Percentiles rank a stretch among this genome's conserved stretches.
Evolutionary conservation across 2,329 filamentous ascomycete species (phyloP).

Genomic region (Zopfia rhizophila): DNA sequence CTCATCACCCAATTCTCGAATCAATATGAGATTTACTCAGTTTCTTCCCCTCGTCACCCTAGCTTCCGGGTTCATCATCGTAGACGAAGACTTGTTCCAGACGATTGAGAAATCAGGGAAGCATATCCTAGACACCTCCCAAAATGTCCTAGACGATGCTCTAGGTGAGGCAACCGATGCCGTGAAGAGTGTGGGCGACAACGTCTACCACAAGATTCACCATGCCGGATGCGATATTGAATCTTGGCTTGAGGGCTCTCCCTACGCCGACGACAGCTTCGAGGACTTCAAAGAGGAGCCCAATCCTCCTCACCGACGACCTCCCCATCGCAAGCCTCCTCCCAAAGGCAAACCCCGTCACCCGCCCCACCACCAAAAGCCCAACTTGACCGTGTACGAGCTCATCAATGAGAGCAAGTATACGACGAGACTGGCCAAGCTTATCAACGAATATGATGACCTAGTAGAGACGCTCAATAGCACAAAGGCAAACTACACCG

Average conservation of each 20-base stretch:
- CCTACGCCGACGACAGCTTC: conserved; percentile 43
- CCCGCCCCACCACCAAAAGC: conserved; percentile 53
- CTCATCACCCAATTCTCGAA: conserved; percentile 11
- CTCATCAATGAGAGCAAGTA: conserved; percentile 79
- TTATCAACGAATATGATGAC: conserved; percentile 78
- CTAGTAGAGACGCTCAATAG: conserved; percentile 79
- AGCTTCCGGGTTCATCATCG: conserved; percentile 64
- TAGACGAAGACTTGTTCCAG: conserved; percentile 60
- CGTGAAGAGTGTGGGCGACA: conserved; percentile 38
- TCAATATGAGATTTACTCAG: conserved; percentile 60
- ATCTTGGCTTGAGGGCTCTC: conserved; percentile 57
- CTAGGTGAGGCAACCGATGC: conserved; percentile 53
- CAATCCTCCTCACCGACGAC: conserved; percentile 28
- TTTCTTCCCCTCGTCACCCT: conserved; percentile 62
- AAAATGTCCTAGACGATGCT: conserved; percentile 56
- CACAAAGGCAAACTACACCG: conserved; percentile 77
- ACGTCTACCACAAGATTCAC: conserved; percentile 54
- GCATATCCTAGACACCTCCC: conserved; percentile 31
- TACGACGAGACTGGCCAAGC: conserved; percentile 78
- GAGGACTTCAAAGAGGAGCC: conserved; percentile 47
- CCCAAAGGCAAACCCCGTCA: conserved; percentile 52
- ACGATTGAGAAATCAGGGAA: conserved; percentile 39
- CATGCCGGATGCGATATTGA: conserved; percentile 58
- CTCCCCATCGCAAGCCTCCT: conserved; percentile 39
- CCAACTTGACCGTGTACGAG: conserved; percentile 81